Evolutionary conservation across 306 rosid species (phyloP).

Genomic region (Prunus fruticosa): DNA sequence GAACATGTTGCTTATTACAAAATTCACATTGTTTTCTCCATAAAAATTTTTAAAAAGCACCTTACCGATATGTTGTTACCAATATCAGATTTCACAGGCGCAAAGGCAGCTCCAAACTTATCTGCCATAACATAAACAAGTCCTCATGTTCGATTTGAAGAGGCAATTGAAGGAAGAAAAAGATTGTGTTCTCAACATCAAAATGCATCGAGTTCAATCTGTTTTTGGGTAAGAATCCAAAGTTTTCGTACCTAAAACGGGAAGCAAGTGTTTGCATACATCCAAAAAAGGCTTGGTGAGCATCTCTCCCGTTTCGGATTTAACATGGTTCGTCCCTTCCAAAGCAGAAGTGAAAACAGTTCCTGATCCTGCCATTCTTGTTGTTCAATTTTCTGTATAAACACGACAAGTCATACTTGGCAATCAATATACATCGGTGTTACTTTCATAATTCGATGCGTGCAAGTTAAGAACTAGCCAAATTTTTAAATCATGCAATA

Average conservation of each 20-base stretch:
- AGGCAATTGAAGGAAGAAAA: slow-evolving; percentile 16
- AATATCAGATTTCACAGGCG: slow-evolving; percentile 58
- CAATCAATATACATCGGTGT: not conserved
- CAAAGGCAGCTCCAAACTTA: slow-evolving; percentile 66
- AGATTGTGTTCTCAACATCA: not conserved
- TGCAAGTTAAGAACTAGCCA: not conserved
- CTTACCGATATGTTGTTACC: slow-evolving; percentile 61
- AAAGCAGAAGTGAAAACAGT: slow-evolving; percentile 53
- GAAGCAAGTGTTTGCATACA: slow-evolving; percentile 65
- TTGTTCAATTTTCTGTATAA: not conserved
- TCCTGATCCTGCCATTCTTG: slow-evolving; percentile 53
- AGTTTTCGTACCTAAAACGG: slow-evolving; percentile 51
- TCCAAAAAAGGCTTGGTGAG: slow-evolving; percentile 67
- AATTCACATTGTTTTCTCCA: not conserved
- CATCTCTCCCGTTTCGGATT: slow-evolving; percentile 58
- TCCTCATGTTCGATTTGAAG: not conserved
- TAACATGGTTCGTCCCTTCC: slow-evolving; percentile 51
- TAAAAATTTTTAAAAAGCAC: accelerated
- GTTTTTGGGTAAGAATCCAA: not conserved
- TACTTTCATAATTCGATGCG: not conserved
- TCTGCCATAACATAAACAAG: slow-evolving; percentile 28
- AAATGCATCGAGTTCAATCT: not conserved
- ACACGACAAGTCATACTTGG: not conserved
- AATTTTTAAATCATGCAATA: not conserved
- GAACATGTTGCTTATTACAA: not conserved